Evolutionary conservation across 345 rosid species (phyloP).

Genomic region (Sapria himalayana): DNA sequence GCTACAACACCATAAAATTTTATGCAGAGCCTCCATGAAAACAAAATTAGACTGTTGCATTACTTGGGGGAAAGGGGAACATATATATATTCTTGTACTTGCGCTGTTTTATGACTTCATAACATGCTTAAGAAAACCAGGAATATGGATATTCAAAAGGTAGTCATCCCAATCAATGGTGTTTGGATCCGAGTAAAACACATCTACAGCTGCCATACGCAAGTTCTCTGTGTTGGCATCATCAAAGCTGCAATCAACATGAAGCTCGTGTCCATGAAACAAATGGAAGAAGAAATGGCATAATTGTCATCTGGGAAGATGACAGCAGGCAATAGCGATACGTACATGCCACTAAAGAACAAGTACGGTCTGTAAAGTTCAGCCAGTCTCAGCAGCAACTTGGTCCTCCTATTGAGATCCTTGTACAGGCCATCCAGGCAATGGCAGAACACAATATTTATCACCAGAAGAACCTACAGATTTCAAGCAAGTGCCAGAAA

Average conservation of each 20-base stretch:
- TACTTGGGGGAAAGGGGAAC: too few relatives aligned
- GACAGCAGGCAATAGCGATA: too few relatives aligned
- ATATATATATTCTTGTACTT: too few relatives aligned
- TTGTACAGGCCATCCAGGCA: conserved; percentile 18
- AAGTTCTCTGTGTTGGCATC: conserved; percentile 35
- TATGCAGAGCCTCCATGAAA: too few relatives aligned
- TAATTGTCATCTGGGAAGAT: background rate
- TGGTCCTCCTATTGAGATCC: conserved; percentile 33
- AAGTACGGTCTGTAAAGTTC: conserved; percentile 69
- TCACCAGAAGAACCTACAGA: conserved; percentile 25
- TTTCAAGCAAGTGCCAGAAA: background rate
- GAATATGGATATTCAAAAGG: conserved; percentile 29
- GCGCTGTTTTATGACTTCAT: conserved; percentile 25
- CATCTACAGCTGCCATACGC: conserved; percentile 10
- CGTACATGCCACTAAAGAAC: conserved; percentile 61
- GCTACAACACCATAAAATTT: too few relatives aligned
- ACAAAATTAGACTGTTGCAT: too few relatives aligned
- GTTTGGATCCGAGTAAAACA: conserved; percentile 37
- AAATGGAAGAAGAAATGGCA: background rate
- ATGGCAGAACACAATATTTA: conserved; percentile 24
- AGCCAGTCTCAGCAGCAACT: conserved; percentile 33
- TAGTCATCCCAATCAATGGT: conserved; percentile 47
- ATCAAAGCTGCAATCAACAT: conserved; percentile 28
- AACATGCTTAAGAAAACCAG: conserved; percentile 33
- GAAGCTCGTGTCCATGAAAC: background rate